Conservation (phyloP, 2,329 filamentous ascomycete genomes). For the Lasiodiplodia theobromae region DNA sequence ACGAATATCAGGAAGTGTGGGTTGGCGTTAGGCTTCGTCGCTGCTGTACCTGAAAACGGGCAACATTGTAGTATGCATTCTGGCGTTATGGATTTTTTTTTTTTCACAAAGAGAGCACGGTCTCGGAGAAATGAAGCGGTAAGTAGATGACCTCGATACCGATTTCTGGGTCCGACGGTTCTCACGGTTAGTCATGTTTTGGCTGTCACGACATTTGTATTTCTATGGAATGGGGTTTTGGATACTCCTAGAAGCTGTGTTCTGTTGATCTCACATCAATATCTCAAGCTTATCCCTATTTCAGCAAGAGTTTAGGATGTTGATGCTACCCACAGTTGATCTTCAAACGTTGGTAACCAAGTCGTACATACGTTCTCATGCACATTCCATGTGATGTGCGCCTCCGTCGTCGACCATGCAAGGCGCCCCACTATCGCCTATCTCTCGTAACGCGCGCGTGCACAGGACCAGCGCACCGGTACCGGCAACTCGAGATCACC, state of each 20-base stretch:
- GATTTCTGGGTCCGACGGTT: neutral
- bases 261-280: neutral
- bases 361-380: neutral
- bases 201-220: neutral
- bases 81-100: neutral
- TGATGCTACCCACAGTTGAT: neutral
- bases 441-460: neutral
- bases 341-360: neutral
- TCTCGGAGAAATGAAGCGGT: neutral
- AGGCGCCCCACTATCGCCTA: constrained; percentile 7
- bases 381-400: neutral
- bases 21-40: neutral
- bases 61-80: constrained; percentile 2
- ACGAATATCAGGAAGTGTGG: neutral
- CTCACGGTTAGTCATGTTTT: neutral
- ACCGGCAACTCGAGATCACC: constrained; percentile 1
- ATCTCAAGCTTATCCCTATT: neutral
- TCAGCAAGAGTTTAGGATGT: neutral
- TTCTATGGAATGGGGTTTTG: neutral
- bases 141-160: neutral
- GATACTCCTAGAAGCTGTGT: neutral
- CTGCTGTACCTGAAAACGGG: neutral
- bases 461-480: constrained; percentile 3
- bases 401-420: neutral
- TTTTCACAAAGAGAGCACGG: neutral